Conservation (phyloP, 2,329 filamentous ascomycete species). For the Sporothrix globosa region DNA sequence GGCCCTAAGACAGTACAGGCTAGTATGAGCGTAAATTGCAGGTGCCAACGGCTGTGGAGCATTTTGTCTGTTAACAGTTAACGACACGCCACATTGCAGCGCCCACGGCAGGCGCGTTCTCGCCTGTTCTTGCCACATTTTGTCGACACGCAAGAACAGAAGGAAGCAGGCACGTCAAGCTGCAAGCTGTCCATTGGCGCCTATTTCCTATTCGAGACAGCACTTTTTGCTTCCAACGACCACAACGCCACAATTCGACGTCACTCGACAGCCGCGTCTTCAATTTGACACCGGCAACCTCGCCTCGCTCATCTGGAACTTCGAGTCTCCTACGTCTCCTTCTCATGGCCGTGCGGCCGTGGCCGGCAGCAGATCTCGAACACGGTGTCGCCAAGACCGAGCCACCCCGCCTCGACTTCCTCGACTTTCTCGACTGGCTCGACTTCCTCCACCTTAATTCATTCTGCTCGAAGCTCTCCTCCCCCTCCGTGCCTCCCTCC, state of each 20-base stretch:
- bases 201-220: slow-evolving; percentile 22
- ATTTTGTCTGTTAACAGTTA: neutral
- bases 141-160: neutral
- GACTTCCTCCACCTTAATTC: neutral
- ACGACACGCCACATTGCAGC: slow-evolving; percentile 20
- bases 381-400: neutral
- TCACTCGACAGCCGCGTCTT: neutral
- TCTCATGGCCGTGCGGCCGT: slow-evolving; percentile 5
- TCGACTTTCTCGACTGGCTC: neutral
- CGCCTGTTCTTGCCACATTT: slow-evolving; percentile 2
- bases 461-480: neutral
- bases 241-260: slow-evolving; percentile 13
- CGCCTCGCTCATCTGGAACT: neutral
- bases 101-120: neutral
- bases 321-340: neutral
- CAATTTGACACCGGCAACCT: neutral
- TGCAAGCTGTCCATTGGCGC: neutral
- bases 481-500: neutral
- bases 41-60: neutral
- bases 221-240: slow-evolving; percentile 8
- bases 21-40: neutral
- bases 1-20: slow-evolving; percentile 1
- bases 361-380: slow-evolving; percentile 18
- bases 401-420: neutral
- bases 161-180: neutral